A percentile compares a stretch with the other conserved stretches of the same genome.
Conservation (phyloP, 148 eudicot species). For the Chenopodium berlandieri region DNA sequence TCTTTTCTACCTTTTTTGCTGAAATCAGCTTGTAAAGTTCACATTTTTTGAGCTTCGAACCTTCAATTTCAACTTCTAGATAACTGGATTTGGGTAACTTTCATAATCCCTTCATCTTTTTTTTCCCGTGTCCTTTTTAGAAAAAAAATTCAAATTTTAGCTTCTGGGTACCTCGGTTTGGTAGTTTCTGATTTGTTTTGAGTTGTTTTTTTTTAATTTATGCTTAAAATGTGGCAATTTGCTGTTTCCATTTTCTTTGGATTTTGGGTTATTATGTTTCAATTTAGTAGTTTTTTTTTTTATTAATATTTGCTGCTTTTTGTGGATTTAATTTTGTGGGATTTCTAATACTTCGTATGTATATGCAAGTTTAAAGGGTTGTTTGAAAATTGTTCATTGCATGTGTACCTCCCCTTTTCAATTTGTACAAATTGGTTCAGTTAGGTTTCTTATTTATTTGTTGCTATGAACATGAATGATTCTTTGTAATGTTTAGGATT, state of each 20-base stretch:
- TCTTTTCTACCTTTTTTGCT: neutral
- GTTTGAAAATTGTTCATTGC: slow-evolving; percentile 6
- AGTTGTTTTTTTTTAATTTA: neutral
- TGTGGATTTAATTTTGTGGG: neutral
- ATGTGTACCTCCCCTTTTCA: neutral
- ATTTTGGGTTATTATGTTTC: neutral
- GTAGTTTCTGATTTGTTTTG: slow-evolving; percentile 2
- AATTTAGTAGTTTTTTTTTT: neutral
- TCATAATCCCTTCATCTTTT: neutral
- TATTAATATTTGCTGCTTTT: neutral
- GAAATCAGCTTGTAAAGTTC: no score
- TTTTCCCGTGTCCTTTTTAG: neutral
- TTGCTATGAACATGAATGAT: neutral
- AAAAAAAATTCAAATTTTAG: neutral
- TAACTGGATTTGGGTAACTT: slow-evolving; percentile 13
- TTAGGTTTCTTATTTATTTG: neutral
- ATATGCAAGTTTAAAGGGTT: neutral
- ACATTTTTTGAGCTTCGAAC: neutral
- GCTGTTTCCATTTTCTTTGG: neutral
- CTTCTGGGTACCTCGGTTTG: slow-evolving; percentile 8
- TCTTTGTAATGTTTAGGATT: neutral
- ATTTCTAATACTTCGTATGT: neutral
- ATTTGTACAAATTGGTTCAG: neutral
- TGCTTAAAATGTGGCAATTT: neutral
- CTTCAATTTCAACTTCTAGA: slow-evolving; percentile 9